A percentile compares a stretch with the other conserved stretches of the same genome.
These are phyloP conservation scores for Flueggea neowawraea DNA, from an alignment of 441 rosid genomes.

Conservation along the genomic window DNA sequence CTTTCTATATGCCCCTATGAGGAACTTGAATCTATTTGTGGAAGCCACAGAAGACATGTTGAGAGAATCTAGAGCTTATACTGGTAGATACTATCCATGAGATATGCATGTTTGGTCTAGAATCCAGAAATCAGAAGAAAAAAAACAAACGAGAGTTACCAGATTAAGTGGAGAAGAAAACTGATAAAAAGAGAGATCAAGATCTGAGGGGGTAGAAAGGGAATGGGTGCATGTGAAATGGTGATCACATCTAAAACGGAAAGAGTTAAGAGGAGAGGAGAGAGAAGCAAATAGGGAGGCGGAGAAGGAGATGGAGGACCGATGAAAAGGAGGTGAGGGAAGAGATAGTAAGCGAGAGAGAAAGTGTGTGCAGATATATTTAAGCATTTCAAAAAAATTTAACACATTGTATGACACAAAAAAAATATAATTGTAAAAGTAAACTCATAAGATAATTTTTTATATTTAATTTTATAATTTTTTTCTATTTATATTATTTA, in stretches of 20 bases:
- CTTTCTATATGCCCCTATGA: slow-evolving; percentile 72
- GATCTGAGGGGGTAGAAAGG: slow-evolving; percentile 27
- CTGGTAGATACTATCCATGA: slow-evolving; percentile 53
- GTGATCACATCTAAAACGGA: slow-evolving; percentile 39
- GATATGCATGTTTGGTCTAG: slow-evolving; percentile 60
- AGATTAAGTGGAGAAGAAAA: slow-evolving; percentile 4
- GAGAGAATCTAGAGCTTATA: slow-evolving; percentile 56
- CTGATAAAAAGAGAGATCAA: slow-evolving; percentile 8
- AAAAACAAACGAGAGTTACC: slow-evolving; percentile 14
- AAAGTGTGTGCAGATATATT: too few relatives aligned
- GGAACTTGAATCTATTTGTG: slow-evolving; percentile 75
- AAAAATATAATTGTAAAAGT: too few relatives aligned
- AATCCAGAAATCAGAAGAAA: slow-evolving; percentile 20
- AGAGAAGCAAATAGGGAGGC: too few relatives aligned
- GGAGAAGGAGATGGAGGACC: too few relatives aligned
- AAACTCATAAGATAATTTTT: too few relatives aligned
- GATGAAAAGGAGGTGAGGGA: too few relatives aligned
- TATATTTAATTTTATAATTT: too few relatives aligned
- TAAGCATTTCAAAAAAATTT: too few relatives aligned
- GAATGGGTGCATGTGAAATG: slow-evolving; percentile 4
- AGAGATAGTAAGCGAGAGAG: too few relatives aligned
- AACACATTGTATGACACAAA: too few relatives aligned
- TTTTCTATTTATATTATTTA: too few relatives aligned
- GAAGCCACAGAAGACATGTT: slow-evolving; percentile 68
- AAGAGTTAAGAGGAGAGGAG: too few relatives aligned